These are phyloP conservation scores for Chaetomiaceae sp. DNA, from an alignment of 2,329 filamentous ascomycete species.

Conservation along the genomic window DNA sequence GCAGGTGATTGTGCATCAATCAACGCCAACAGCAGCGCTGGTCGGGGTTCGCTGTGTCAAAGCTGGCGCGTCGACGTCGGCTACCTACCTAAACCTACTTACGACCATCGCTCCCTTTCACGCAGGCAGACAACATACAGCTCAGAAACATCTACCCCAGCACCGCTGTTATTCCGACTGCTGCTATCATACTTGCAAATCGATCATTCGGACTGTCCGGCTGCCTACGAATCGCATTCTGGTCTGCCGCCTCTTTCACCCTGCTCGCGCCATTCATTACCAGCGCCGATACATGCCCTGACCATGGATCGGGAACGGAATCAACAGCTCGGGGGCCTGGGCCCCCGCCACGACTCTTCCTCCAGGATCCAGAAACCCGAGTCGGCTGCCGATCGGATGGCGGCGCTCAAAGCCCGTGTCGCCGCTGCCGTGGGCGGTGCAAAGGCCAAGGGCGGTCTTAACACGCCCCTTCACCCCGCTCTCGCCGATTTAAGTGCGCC, in stretches of 20 bases:
- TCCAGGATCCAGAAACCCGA: conserved; percentile 51
- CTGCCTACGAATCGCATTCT: too few relatives aligned
- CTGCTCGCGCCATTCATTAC: background rate
- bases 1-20: background rate
- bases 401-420: conserved; percentile 72
- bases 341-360: conserved; percentile 48
- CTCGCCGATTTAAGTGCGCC: conserved; percentile 49
- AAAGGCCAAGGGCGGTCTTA: conserved; percentile 60
- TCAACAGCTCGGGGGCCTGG: conserved; percentile 45
- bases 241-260: too few relatives aligned
- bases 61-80: too few relatives aligned
- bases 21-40: too few relatives aligned
- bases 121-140: too few relatives aligned
- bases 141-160: too few relatives aligned
- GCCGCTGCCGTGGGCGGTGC: conserved; percentile 62
- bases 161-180: too few relatives aligned
- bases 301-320: conserved; percentile 51
- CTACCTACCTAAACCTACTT: too few relatives aligned
- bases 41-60: too few relatives aligned
- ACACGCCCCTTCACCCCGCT: conserved; percentile 71
- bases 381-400: conserved; percentile 59
- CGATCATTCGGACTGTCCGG: too few relatives aligned
- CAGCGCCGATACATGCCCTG: conserved; percentile 5
- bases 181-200: too few relatives aligned
- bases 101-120: too few relatives aligned